phyloP scores from a whole-genome alignment of 139 green algal species.

The Mesostigma viride region DNA sequence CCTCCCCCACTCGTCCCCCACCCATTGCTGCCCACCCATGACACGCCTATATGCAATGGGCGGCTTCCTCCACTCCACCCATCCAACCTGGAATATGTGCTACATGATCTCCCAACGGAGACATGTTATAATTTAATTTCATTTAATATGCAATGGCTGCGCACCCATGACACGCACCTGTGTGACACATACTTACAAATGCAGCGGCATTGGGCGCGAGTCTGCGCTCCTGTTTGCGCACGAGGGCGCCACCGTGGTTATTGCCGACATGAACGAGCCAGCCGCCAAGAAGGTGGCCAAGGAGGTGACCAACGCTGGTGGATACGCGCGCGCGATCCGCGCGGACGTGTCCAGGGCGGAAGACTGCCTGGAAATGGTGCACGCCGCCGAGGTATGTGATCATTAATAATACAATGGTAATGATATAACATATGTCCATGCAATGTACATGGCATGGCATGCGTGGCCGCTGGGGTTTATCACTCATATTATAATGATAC shows the following conservation, averaged over 20 bases:
- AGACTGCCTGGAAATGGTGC: slow-evolving; percentile 13
- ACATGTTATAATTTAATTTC: too few relatives aligned
- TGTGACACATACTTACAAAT: neutral
- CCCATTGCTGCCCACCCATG: neutral
- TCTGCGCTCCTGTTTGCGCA: slow-evolving; percentile 12
- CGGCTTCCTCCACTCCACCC: too few relatives aligned
- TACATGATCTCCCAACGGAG: too few relatives aligned
- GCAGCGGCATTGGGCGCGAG: slow-evolving; percentile 16
- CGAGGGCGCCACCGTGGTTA: slow-evolving; percentile 16
- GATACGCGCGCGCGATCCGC: neutral
- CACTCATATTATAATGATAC: too few relatives aligned
- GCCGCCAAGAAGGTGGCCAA: neutral
- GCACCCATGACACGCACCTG: neutral
- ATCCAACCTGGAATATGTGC: too few relatives aligned
- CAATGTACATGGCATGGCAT: too few relatives aligned
- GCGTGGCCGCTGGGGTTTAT: too few relatives aligned
- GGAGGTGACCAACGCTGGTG: slow-evolving; percentile 7
- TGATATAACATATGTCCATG: too few relatives aligned
- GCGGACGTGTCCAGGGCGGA: slow-evolving; percentile 11
- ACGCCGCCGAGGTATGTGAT: slow-evolving; percentile 8
- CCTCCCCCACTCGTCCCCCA: neutral
- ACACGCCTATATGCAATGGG: neutral
- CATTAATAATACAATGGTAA: too few relatives aligned
- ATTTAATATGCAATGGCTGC: neutral
- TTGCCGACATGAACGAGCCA: slow-evolving; percentile 9